Evolutionary conservation across 2,329 filamentous ascomycete genomes (phyloP).

Genomic region (Trichoderma citrinoviride): DNA sequence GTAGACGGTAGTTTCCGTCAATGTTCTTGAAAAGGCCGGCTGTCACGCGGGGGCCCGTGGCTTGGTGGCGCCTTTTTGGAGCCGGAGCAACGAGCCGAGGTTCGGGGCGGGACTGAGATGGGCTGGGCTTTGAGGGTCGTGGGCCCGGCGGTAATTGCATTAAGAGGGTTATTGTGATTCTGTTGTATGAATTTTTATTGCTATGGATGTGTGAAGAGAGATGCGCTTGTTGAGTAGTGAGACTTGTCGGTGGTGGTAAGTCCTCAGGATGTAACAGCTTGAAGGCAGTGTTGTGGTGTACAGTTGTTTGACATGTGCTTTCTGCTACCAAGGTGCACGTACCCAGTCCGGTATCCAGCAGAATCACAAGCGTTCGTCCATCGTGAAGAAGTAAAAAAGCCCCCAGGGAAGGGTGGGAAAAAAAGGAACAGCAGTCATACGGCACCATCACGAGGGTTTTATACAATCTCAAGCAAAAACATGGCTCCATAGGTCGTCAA

Average conservation of each 20-base stretch:
- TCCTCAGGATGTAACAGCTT: too few relatives aligned
- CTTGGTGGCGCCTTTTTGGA: background rate
- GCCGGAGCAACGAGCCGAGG: constrained; percentile 4
- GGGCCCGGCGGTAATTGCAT: background rate
- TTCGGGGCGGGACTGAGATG: constrained; percentile 15
- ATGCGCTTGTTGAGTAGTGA: too few relatives aligned
- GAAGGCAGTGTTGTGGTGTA: too few relatives aligned
- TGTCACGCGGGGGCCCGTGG: background rate
- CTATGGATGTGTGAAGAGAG: background rate
- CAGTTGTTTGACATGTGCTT: background rate
- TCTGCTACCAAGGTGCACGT: background rate
- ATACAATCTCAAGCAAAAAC: background rate
- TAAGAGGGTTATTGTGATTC: background rate
- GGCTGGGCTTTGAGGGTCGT: background rate
- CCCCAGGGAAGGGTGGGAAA: background rate
- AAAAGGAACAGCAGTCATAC: constrained; percentile 7
- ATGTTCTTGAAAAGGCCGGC: background rate
- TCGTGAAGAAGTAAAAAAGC: background rate
- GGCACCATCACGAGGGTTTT: constrained; percentile 6
- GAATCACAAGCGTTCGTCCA: background rate
- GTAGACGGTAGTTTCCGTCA: background rate
- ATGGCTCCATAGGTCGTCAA: background rate
- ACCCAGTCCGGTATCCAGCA: background rate
- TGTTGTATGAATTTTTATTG: background rate
- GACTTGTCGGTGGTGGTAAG: too few relatives aligned